phyloP scores from a whole-genome alignment of 2,329 filamentous ascomycete genomes.

The Cladorrhinum sp. region DNA sequence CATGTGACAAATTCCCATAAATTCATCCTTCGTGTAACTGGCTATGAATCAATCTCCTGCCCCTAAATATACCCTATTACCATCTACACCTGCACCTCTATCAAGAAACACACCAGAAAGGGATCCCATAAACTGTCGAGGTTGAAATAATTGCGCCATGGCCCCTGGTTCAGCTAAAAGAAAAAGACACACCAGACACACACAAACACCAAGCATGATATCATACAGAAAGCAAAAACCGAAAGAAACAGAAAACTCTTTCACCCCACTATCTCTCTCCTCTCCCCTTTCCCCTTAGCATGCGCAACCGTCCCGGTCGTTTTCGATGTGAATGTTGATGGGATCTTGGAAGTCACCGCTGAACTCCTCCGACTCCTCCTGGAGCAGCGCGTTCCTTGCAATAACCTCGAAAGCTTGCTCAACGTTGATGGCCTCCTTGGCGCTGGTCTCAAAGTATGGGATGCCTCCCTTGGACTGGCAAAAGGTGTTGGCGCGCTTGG shows the following conservation, averaged over 20 bases:
- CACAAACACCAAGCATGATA: slow-evolving; percentile 24
- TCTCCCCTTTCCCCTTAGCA: slow-evolving; percentile 56
- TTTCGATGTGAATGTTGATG: slow-evolving; percentile 96
- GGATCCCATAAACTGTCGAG: neutral
- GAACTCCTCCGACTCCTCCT: slow-evolving; percentile 98
- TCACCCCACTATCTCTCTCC: slow-evolving; percentile 5
- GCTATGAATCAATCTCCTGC: neutral
- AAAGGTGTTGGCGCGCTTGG: slow-evolving; percentile 94
- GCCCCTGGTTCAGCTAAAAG: slow-evolving; percentile 13
- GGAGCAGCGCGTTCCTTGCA: slow-evolving; percentile 87
- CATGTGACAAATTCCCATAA: neutral
- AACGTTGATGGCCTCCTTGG: slow-evolving; percentile 97
- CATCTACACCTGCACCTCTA: slow-evolving; percentile 19
- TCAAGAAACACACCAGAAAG: slow-evolving; percentile 2
- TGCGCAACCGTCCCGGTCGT: slow-evolving; percentile 86
- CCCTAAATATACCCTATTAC: slow-evolving; percentile 8
- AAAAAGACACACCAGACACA: slow-evolving; percentile 17
- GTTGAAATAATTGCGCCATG: slow-evolving; percentile 12
- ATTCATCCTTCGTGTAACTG: neutral
- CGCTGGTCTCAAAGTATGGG: slow-evolving; percentile 98
- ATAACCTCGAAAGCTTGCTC: slow-evolving; percentile 86
- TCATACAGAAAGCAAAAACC: slow-evolving; percentile 25
- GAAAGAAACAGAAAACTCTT: neutral
- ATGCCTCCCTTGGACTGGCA: slow-evolving; percentile 97
- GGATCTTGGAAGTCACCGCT: slow-evolving; percentile 96